phyloP scores from a whole-genome alignment of 345 rosid species.

The Turnera subulata region DNA sequence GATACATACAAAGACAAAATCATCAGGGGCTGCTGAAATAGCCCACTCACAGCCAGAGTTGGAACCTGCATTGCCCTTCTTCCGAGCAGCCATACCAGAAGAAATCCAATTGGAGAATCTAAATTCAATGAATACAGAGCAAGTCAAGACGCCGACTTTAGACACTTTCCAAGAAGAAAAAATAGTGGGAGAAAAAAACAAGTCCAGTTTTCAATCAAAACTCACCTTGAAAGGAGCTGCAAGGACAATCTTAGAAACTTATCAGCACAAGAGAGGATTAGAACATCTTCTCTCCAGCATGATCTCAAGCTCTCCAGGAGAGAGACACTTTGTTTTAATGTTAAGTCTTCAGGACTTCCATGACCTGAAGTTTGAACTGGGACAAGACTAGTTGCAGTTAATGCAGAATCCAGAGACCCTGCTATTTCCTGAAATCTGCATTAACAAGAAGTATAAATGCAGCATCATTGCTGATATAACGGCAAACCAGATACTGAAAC shows the following conservation, averaged over 20 bases:
- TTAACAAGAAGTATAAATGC: constrained; percentile 15
- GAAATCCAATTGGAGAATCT: constrained; percentile 89
- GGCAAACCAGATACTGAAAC: neutral
- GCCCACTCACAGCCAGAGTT: constrained; percentile 89
- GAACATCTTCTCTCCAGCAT: constrained; percentile 97
- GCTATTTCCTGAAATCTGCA: constrained; percentile 98
- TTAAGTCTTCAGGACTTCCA: constrained; percentile 34
- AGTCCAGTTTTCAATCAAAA: constrained; percentile 8
- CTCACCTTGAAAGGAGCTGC: constrained; percentile 90
- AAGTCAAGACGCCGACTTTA: neutral
- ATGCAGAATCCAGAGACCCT: constrained; percentile 82
- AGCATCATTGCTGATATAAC: constrained; percentile 2
- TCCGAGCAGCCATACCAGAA: constrained; percentile 67
- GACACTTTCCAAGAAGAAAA: neutral
- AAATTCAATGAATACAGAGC: constrained; percentile 12
- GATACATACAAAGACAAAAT: constrained; percentile 70
- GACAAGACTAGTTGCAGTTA: constrained; percentile 54
- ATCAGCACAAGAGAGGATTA: constrained; percentile 82
- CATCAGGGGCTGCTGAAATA: constrained; percentile 65
- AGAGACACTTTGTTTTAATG: constrained; percentile 67
- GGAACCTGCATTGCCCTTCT: constrained; percentile 45
- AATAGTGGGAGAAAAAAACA: constrained; percentile 1
- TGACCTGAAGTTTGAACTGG: constrained; percentile 55
- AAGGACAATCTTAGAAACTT: constrained; percentile 94
- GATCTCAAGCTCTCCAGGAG: constrained; percentile 80